phyloP scores from a whole-genome alignment of 179 eudicot species.

The Beta lomatogona region DNA sequence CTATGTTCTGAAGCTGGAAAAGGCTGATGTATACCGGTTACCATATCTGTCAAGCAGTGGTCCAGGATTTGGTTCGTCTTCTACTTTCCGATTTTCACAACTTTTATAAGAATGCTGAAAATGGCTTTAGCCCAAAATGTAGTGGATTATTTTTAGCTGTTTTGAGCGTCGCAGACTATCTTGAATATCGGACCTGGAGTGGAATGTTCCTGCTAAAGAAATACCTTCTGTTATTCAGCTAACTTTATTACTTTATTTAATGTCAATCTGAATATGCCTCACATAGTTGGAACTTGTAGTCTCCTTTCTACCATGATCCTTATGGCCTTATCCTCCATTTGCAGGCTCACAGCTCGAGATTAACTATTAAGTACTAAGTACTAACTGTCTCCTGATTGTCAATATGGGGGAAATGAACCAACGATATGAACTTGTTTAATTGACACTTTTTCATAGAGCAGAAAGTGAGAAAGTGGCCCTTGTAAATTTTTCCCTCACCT shows the following conservation, averaged over 20 bases:
- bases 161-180: neutral
- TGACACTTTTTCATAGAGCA: neutral
- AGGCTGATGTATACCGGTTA: slow-evolving; percentile 96
- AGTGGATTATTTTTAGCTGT: neutral
- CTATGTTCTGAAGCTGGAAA: slow-evolving; percentile 87
- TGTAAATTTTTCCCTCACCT: neutral
- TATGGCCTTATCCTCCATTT: neutral
- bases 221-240: neutral
- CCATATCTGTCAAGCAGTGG: slow-evolving; percentile 92
- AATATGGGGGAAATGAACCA: neutral
- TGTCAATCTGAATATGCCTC: neutral
- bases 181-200: neutral
- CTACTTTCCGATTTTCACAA: slow-evolving; percentile 6
- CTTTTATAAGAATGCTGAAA: neutral
- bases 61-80: slow-evolving; percentile 91
- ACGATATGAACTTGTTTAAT: neutral
- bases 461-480: neutral
- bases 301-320: neutral
- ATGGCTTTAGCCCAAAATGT: neutral
- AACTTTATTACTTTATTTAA: neutral
- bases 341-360: neutral
- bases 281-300: neutral
- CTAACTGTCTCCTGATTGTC: neutral
- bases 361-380: neutral
- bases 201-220: neutral